Percentiles rank a stretch among this genome's conserved stretches.
phyloP scores from a whole-genome alignment of 768 basidiomycete genomes.

The Gymnopilus dilepis region DNA sequence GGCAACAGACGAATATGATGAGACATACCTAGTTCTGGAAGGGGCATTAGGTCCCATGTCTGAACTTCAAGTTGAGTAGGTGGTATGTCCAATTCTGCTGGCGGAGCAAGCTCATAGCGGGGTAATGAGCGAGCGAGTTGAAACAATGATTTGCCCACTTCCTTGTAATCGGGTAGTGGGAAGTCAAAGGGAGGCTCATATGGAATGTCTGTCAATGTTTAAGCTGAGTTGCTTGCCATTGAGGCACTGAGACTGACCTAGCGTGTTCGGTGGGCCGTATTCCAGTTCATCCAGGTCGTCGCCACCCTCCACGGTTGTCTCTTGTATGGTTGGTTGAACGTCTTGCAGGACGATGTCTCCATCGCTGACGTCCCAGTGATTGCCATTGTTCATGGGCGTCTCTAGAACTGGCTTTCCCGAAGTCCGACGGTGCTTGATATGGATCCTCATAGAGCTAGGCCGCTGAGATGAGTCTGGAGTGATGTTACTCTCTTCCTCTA shows the following conservation, averaged over 20 bases:
- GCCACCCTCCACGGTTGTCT: constrained; percentile 32
- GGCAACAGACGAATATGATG: too few species aligned
- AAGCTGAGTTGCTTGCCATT: background rate
- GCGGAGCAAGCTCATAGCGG: constrained; percentile 34
- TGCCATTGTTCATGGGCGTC: constrained; percentile 69
- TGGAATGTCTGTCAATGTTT: constrained; percentile 39
- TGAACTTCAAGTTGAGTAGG: constrained; percentile 25
- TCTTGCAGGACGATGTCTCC: constrained; percentile 39
- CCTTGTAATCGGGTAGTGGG: constrained; percentile 47
- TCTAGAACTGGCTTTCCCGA: constrained; percentile 53
- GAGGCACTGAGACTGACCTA: constrained; percentile 32
- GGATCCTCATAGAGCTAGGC: constrained; percentile 73
- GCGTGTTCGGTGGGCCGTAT: constrained; percentile 55
- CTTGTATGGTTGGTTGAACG: constrained; percentile 28
- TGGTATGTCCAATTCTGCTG: constrained; percentile 36
- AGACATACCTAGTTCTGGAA: constrained; percentile 35
- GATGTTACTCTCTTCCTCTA: constrained; percentile 26
- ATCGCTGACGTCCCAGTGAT: constrained; percentile 81
- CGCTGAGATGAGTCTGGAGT: constrained; percentile 52
- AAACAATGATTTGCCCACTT: constrained; percentile 43
- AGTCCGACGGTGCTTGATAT: constrained; percentile 59
- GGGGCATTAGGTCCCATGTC: constrained; percentile 36
- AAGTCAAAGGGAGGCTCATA: constrained; percentile 52
- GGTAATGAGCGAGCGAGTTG: constrained; percentile 37
- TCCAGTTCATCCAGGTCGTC: constrained; percentile 54